Percentiles rank a stretch among this genome's conserved stretches.
phyloP scores from a whole-genome alignment of 495 filamentous ascomycete species.

The Tuber magnatum region DNA sequence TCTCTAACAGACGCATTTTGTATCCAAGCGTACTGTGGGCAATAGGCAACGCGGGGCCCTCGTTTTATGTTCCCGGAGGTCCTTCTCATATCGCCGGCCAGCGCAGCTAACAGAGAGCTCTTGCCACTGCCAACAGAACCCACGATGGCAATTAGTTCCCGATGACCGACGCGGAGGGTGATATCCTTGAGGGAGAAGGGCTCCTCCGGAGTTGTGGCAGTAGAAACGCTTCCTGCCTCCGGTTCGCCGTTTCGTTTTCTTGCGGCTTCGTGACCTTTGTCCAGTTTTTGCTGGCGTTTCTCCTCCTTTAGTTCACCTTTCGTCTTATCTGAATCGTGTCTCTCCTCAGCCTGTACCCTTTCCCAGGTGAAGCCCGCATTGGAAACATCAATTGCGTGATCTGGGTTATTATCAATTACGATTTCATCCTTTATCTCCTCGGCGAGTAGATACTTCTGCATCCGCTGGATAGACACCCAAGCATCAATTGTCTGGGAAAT shows the following conservation, averaged over 20 bases:
- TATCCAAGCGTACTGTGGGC: conserved; percentile 96
- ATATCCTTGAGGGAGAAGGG: conserved; percentile 77
- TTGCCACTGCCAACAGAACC: conserved; percentile 89
- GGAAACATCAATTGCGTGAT: conserved; percentile 64
- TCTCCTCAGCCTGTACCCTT: conserved; percentile 51
- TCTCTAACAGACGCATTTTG: conserved; percentile 79
- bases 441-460: conserved; percentile 76
- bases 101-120: conserved; percentile 76
- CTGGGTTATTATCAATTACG: conserved; percentile 53
- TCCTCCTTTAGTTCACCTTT: conserved; percentile 41
- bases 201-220: conserved; percentile 41
- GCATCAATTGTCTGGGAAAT: conserved; percentile 86
- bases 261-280: conserved; percentile 41
- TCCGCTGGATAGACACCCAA: conserved; percentile 69
- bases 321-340: conserved; percentile 39
- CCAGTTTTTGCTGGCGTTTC: conserved; percentile 47
- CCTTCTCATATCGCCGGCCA: conserved; percentile 90
- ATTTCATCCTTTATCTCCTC: conserved; percentile 78
- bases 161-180: conserved; percentile 63
- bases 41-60: conserved; percentile 75
- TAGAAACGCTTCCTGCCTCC: conserved; percentile 13
- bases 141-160: conserved; percentile 85
- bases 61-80: conserved; percentile 65
- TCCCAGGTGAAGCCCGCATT: conserved; percentile 91
- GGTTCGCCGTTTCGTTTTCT: conserved; percentile 36